Conservation (phyloP, 805 yeast genomes). For the Ogataea saltuana region DNA sequence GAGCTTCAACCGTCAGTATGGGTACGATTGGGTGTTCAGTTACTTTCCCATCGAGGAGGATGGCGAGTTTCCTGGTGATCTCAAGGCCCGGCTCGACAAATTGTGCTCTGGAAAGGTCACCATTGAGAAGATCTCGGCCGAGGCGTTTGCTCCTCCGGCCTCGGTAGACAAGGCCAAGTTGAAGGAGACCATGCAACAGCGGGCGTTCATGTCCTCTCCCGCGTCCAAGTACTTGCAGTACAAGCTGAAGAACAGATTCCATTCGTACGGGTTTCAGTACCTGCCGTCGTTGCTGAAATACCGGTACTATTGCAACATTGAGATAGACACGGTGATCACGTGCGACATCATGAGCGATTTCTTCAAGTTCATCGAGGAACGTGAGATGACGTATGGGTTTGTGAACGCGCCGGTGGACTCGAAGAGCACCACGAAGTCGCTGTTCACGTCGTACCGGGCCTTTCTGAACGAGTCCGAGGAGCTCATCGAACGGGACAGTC, state of each 20-base stretch:
- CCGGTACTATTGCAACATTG: constrained; percentile 60
- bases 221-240: constrained; percentile 42
- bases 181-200: constrained; percentile 43
- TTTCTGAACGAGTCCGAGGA: constrained; percentile 45
- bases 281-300: constrained; percentile 45
- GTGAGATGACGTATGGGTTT: constrained; percentile 49
- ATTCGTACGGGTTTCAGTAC: constrained; percentile 47
- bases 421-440: constrained; percentile 16
- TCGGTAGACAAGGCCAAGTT: constrained; percentile 62
- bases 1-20: constrained; percentile 70
- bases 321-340: constrained; percentile 51
- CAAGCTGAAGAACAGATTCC: constrained; percentile 56
- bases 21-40: constrained; percentile 89
- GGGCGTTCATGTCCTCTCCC: constrained; percentile 25
- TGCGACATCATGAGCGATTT: constrained; percentile 59
- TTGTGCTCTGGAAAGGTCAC: constrained; percentile 69
- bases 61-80: constrained; percentile 66
- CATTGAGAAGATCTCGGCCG: constrained; percentile 58
- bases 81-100: constrained; percentile 57
- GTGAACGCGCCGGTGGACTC: constrained; percentile 31
- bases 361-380: constrained; percentile 42
- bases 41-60: constrained; percentile 48
- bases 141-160: constrained; percentile 64
- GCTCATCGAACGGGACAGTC: constrained; percentile 37
- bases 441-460: constrained; percentile 46